These are phyloP conservation scores for Pelargonium fulgidum DNA, from an alignment of 441 rosid genomes.

Conservation along the genomic window DNA sequence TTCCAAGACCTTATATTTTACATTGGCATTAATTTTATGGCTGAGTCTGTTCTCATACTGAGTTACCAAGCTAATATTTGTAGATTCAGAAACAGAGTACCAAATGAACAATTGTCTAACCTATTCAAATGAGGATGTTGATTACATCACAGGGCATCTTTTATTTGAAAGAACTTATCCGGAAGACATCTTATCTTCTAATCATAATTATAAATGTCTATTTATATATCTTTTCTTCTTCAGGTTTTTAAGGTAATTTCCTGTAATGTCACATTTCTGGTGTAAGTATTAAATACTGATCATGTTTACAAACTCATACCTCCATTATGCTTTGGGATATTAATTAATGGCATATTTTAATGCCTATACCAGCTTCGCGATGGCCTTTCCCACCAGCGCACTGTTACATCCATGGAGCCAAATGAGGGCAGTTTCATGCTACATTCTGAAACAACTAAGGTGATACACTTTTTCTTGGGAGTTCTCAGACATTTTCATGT, in stretches of 20 bases:
- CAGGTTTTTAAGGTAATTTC: too few relatives aligned
- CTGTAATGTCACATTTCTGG: too few relatives aligned
- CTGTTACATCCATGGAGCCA: conserved; percentile 89
- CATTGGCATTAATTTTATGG: background rate
- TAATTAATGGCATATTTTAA: conserved; percentile 13
- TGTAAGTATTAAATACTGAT: too few relatives aligned
- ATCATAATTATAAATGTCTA: too few relatives aligned
- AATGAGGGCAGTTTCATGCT: conserved; percentile 68
- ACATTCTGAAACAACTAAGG: conserved; percentile 61
- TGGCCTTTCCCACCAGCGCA: conserved; percentile 73
- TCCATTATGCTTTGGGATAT: background rate
- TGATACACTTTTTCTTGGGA: conserved; percentile 18
- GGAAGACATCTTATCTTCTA: too few relatives aligned
- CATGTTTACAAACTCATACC: too few relatives aligned
- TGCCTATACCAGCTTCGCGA: conserved; percentile 61
- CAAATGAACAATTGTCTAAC: background rate
- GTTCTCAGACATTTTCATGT: background rate
- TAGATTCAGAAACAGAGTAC: background rate
- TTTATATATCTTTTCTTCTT: too few relatives aligned
- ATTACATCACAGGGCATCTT: background rate
- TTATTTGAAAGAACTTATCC: too few relatives aligned
- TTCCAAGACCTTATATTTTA: too few relatives aligned
- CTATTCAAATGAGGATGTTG: background rate
- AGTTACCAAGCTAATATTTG: background rate
- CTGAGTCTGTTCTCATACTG: background rate